Conservation (phyloP, 2,329 filamentous ascomycete species). For the Pseudopyrenochaeta lycopersici region DNA sequence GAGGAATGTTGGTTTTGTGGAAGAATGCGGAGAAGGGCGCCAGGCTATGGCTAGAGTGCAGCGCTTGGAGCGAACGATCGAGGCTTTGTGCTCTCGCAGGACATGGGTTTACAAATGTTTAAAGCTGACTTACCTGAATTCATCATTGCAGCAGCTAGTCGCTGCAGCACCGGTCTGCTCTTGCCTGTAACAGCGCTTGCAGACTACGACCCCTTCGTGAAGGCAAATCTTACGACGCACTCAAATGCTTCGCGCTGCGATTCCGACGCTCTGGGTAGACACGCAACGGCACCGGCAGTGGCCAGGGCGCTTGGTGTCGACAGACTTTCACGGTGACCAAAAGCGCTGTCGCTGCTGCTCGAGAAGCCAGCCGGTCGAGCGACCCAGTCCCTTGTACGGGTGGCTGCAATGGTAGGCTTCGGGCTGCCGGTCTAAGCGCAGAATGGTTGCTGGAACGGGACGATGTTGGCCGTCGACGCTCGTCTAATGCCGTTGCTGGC, state of each 20-base stretch:
- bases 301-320: constrained; percentile 35
- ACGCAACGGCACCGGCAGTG: constrained; percentile 36
- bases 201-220: constrained; percentile 27
- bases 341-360: constrained; percentile 20
- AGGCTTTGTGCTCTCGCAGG: constrained; percentile 35
- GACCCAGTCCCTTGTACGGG: constrained; percentile 16
- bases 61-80: constrained; percentile 33
- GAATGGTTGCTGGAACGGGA: constrained; percentile 25
- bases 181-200: constrained; percentile 27
- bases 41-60: constrained; percentile 39
- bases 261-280: constrained; percentile 37
- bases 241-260: constrained; percentile 30
- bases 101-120: constrained; percentile 33
- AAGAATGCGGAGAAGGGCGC: constrained; percentile 51
- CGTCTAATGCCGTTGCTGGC: constrained; percentile 46
- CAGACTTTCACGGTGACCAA: constrained; percentile 16
- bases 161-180: constrained; percentile 29
- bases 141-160: constrained; percentile 41
- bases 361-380: constrained; percentile 14
- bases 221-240: constrained; percentile 34
- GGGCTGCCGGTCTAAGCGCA: constrained; percentile 24
- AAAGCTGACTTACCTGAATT: constrained; percentile 51
- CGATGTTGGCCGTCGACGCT: constrained; percentile 24
- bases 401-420: constrained; percentile 16
- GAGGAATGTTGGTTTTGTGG: constrained; percentile 42